Conservation (phyloP, 31 red algal genomes). For the Odonthalia washingtoniensis region DNA sequence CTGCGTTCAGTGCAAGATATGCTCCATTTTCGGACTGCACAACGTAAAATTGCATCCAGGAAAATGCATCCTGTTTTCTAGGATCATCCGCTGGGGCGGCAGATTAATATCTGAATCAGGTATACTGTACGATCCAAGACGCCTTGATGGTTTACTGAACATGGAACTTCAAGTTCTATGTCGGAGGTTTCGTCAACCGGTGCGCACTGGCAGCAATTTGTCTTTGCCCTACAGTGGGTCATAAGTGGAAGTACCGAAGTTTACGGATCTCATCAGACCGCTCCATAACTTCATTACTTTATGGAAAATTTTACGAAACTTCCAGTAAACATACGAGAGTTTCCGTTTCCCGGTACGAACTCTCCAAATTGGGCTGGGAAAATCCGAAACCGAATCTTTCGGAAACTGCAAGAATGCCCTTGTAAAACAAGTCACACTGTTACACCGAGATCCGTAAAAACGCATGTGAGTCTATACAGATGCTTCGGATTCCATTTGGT, state of each 20-base stretch:
- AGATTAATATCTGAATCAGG: neutral
- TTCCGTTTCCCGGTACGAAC: neutral
- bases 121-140: neutral
- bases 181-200: no score
- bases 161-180: neutral
- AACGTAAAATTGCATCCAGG: neutral
- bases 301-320: neutral
- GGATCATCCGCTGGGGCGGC: neutral
- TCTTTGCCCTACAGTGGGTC: neutral
- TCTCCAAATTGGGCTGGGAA: neutral
- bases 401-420: slow-evolving; percentile 32
- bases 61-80: no score
- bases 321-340: neutral
- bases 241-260: neutral
- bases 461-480: slow-evolving; percentile 14
- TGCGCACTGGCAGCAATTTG: slow-evolving; percentile 11
- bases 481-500: slow-evolving; percentile 19
- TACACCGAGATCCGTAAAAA: slow-evolving; percentile 10
- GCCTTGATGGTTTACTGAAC: neutral
- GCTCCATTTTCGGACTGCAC: no score
- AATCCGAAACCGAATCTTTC: neutral
- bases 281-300: neutral
- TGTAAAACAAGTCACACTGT: neutral
- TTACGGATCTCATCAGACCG: neutral
- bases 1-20: no score